Percentiles rank a stretch among this genome's conserved stretches.
These are phyloP conservation scores for Aureobasidium subglaciale DNA, from an alignment of 2,329 filamentous ascomycete species.

Conservation along the genomic window DNA sequence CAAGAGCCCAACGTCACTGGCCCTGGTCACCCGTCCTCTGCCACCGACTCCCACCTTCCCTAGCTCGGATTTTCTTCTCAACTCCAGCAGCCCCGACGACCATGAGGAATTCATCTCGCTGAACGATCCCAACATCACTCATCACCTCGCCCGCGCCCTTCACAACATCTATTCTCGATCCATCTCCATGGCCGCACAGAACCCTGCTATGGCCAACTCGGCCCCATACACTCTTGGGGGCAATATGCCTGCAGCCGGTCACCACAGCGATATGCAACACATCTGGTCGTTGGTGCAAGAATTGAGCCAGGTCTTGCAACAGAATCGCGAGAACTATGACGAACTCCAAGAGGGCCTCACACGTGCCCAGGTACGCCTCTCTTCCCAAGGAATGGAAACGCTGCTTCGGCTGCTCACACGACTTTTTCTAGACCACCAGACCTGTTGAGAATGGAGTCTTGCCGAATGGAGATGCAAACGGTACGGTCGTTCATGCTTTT, in stretches of 20 bases:
- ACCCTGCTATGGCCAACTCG: constrained; percentile 14
- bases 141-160: not conserved
- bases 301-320: constrained; percentile 28
- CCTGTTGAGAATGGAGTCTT: not conserved
- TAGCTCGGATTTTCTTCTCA: not conserved
- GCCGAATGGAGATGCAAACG: constrained; percentile 2
- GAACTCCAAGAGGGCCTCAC: constrained; percentile 28
- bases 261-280: constrained; percentile 32
- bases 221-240: constrained; percentile 18
- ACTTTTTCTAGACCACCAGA: not conserved
- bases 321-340: constrained; percentile 30
- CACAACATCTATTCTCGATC: not conserved
- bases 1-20: not conserved
- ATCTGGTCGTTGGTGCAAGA: constrained; percentile 31
- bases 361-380: constrained; percentile 18
- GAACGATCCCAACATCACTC: constrained; percentile 1
- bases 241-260: constrained; percentile 29
- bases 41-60: not conserved
- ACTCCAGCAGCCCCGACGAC: not conserved
- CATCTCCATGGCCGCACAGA: constrained; percentile 18
- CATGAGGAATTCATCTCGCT: constrained; percentile 6
- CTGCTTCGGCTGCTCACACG: not conserved
- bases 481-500: constrained; percentile 9
- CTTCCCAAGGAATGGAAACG: not conserved
- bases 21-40: not conserved